Evolutionary conservation across 2,329 filamentous ascomycete genomes (phyloP).

Genomic region (Aureobasidium sp.): DNA sequence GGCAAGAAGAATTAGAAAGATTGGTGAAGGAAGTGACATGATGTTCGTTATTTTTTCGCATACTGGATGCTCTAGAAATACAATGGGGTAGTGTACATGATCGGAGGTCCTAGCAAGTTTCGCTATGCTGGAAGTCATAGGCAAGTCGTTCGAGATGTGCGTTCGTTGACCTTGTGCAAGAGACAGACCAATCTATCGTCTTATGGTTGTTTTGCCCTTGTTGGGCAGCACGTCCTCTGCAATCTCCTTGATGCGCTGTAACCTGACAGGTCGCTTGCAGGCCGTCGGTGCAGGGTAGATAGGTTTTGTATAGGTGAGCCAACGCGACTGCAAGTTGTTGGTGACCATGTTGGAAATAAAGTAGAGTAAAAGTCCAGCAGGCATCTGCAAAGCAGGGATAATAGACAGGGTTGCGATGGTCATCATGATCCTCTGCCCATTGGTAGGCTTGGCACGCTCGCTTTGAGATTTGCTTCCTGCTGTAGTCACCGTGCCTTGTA

Average conservation of each 20-base stretch:
- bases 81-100: no score
- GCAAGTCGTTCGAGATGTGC: no score
- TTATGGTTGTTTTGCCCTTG: background rate
- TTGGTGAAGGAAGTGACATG: no score
- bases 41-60: no score
- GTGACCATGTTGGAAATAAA: constrained; percentile 22
- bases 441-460: constrained; percentile 9
- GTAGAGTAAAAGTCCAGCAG: constrained; percentile 38
- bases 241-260: constrained; percentile 12
- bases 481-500: constrained; percentile 12
- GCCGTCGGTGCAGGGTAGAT: constrained; percentile 21
- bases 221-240: constrained; percentile 3
- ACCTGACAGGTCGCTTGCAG: constrained; percentile 24
- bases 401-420: constrained; percentile 28
- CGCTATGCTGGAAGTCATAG: no score
- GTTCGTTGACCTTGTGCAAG: background rate
- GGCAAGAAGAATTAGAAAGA: background rate
- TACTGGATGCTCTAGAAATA: no score
- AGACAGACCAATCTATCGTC: background rate
- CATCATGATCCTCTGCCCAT: constrained; percentile 23
- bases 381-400: constrained; percentile 30
- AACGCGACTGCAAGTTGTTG: constrained; percentile 20
- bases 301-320: constrained; percentile 24
- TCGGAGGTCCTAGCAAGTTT: no score
- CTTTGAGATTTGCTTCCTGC: background rate